Conservation (phyloP, 1,284 basidiomycete genomes). For the Amylostereum chailletii region DNA sequence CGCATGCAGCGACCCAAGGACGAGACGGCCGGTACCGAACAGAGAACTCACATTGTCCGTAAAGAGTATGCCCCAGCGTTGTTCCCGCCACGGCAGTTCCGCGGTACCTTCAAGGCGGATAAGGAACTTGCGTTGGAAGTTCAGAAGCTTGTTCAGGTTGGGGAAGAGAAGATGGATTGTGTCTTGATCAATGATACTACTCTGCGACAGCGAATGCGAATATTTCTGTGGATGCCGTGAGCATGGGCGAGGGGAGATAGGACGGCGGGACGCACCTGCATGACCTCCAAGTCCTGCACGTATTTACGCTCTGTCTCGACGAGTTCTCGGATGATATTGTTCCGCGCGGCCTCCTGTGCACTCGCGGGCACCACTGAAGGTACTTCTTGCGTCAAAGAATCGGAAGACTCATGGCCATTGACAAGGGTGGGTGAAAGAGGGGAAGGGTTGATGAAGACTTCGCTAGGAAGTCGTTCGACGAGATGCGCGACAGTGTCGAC, state of each 20-base stretch:
- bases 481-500: constrained; percentile 88
- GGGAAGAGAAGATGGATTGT: constrained; percentile 95
- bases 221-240: constrained; percentile 52
- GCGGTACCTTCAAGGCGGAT: constrained; percentile 88
- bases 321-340: constrained; percentile 79
- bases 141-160: constrained; percentile 90
- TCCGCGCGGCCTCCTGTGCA: constrained; percentile 60
- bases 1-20: constrained; percentile 19
- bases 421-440: constrained; percentile 47
- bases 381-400: constrained; percentile 42
- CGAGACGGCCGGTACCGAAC: constrained; percentile 15
- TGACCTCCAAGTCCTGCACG: constrained; percentile 94
- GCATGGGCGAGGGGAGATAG: constrained; percentile 11
- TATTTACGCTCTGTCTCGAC: constrained; percentile 96
- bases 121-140: constrained; percentile 95
- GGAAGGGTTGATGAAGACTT: constrained; percentile 59
- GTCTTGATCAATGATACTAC: constrained; percentile 85
- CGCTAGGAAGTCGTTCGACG: constrained; percentile 72
- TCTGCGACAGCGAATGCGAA: constrained; percentile 70
- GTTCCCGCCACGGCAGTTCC: constrained; percentile 79
- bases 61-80: constrained; percentile 84
- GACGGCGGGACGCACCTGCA: constrained; percentile 61
- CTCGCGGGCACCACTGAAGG: constrained; percentile 33
- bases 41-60: constrained; percentile 60
- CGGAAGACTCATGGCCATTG: constrained; percentile 47